Evolutionary conservation across 306 rosid species (phyloP).

Genomic region (Corylus heterophylla): DNA sequence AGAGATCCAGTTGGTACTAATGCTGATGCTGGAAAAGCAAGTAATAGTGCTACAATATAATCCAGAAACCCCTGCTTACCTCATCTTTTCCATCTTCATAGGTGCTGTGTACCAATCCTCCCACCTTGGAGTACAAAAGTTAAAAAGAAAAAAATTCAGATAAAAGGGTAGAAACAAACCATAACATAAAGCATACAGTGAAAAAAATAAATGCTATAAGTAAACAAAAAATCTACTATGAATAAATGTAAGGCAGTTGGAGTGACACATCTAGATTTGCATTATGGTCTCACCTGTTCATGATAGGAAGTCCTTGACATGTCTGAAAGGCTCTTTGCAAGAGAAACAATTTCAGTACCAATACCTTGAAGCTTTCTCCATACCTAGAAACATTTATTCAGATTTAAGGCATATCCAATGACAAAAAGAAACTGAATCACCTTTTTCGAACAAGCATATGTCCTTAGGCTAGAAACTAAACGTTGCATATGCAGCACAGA

Average conservation of each 20-base stretch:
- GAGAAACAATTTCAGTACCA: constrained; percentile 62
- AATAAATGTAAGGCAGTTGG: constrained; percentile 9
- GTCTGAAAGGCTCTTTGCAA: constrained; percentile 68
- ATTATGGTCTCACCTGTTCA: constrained; percentile 56
- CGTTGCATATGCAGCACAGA: background rate
- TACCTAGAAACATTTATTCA: constrained; percentile 44
- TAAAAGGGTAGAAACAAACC: constrained; percentile 17
- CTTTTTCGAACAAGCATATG: background rate
- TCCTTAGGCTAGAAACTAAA: background rate
- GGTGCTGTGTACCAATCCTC: constrained; percentile 42
- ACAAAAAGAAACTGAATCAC: constrained; percentile 21
- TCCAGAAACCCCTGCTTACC: constrained; percentile 39
- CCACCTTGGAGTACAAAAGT: constrained; percentile 39
- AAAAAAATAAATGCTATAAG: constrained; percentile 4
- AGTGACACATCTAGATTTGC: constrained; percentile 15
- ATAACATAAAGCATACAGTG: background rate
- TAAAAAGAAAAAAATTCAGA: constrained; percentile 22
- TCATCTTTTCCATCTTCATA: constrained; percentile 49
- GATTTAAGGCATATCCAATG: constrained; percentile 20
- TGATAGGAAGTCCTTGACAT: constrained; percentile 62
- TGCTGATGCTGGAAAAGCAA: constrained; percentile 6
- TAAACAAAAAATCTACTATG: background rate
- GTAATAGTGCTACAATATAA: constrained; percentile 10
- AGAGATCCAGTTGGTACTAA: background rate
- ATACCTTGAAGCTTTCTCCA: constrained; percentile 75